Base-by-base conservation (phyloP, 371 early-diverging fungal species). In the Syncephalastrum sp. region DNA sequence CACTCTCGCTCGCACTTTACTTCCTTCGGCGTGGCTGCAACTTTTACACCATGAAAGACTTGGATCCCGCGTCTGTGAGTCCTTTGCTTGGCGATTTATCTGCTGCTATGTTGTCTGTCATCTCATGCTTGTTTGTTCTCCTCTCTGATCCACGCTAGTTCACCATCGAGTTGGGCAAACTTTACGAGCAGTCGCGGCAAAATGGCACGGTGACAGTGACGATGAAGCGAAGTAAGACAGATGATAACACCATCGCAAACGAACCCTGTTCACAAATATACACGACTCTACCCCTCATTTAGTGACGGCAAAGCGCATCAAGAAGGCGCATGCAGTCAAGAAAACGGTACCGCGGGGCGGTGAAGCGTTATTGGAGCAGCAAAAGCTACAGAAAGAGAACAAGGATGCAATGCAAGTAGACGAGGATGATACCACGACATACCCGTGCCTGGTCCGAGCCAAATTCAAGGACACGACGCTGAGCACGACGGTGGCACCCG, bases 171-270 rank as follows among this genome's bases (percentile, higher is more conserved):
- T 64, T 76, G n/a, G 79, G 74, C 25, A 63, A 64, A 42, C 65
- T 79, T 42, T 79, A 75, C 49, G 70, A 75, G 62, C 61, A 61
- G 50, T 65, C 76, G 24, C 63, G 63, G 48, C 54, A 56, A 55
- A 54, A 71, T 55, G 77, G 79, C 61, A 71, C 64, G 8, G 79
- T 75, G 7, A 56, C 68, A 33, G 77, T 76, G 5, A 79, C 75
- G 42, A 75, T 76, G 74, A 79, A 76, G 56, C 57, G 77, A 75
- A 72, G 75, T 75, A 75, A 65, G 56, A 24, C 74, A 65, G 56
- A 24, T 54, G 54, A 41, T 43, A 43, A 3, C 15, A 16, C 42
- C n/a, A 29, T 33, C 21, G 13, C 21, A 15, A 19, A 48, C 42
- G 7, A 1, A 41, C 15, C 38, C 3, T 47, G 5, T 53, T 6